Evolutionary conservation across 2,329 filamentous ascomycete species (phyloP).

Genomic region (Colletotrichum magnum): DNA sequence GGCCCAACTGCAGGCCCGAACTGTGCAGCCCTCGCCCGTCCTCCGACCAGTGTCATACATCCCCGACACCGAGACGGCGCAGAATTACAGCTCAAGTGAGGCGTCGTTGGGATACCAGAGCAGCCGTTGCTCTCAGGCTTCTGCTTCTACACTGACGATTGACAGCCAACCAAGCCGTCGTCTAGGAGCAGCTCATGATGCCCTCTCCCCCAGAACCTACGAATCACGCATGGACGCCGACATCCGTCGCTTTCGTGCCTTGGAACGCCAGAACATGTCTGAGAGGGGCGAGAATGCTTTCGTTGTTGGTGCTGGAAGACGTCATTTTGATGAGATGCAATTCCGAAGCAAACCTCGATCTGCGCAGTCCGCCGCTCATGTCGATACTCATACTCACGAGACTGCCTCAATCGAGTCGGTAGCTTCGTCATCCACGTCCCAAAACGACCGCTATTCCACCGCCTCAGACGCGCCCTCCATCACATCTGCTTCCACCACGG

Average conservation of each 20-base stretch:
- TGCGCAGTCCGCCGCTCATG: neutral
- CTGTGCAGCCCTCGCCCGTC: conserved; percentile 8
- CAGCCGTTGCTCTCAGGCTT: conserved; percentile 12
- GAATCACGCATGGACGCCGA: conserved; percentile 13
- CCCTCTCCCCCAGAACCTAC: conserved; percentile 1
- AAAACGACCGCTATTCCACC: conserved; percentile 2
- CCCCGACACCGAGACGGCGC: conserved; percentile 4
- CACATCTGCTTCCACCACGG: conserved; percentile 15
- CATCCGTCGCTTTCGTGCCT: neutral
- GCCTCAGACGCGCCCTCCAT: conserved; percentile 5
- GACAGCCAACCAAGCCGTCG: conserved; percentile 1
- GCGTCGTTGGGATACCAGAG: neutral
- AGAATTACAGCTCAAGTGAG: conserved; percentile 6
- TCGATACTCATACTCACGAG: neutral
- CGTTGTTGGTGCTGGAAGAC: neutral
- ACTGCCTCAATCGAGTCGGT: conserved; percentile 7
- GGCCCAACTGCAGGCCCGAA: neutral
- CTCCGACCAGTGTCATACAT: conserved; percentile 16
- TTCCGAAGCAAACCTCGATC: neutral
- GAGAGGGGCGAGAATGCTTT: neutral
- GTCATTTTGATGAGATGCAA: neutral
- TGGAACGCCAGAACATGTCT: neutral
- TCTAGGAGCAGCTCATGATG: conserved; percentile 13
- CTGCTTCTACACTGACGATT: conserved; percentile 9
- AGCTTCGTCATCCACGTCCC: conserved; percentile 7